These are phyloP conservation scores for Candida vartiovaarae DNA, from an alignment of 805 yeast genomes.

Conservation along the genomic window DNA sequence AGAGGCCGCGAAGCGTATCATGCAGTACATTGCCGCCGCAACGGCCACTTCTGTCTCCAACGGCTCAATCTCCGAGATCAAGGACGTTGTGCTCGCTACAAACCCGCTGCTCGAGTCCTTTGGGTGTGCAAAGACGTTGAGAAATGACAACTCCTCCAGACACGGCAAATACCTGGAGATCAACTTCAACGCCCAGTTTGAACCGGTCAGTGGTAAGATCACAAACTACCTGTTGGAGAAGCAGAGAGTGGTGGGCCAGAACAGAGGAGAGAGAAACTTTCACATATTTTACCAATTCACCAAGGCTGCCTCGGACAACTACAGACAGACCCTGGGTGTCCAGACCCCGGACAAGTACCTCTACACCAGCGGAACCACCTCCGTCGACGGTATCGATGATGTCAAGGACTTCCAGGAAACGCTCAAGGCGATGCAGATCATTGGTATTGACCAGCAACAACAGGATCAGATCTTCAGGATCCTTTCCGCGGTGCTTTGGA, in stretches of 20 bases:
- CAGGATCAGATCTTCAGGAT: slow-evolving; percentile 87
- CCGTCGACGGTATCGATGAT: slow-evolving; percentile 86
- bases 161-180: slow-evolving; percentile 94
- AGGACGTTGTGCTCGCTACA: slow-evolving; percentile 96
- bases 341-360: slow-evolving; percentile 91
- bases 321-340: slow-evolving; percentile 80
- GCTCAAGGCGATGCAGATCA: slow-evolving; percentile 74
- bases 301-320: slow-evolving; percentile 78
- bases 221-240: slow-evolving; percentile 92
- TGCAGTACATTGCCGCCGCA: slow-evolving; percentile 93
- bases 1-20: slow-evolving; percentile 95
- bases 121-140: slow-evolving; percentile 88
- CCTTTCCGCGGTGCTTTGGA: slow-evolving; percentile 84
- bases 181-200: slow-evolving; percentile 70
- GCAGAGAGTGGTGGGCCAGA: slow-evolving; percentile 95
- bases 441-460: slow-evolving; percentile 76
- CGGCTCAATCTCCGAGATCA: slow-evolving; percentile 73
- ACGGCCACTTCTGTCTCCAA: slow-evolving; percentile 61
- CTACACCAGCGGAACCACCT: slow-evolving; percentile 82
- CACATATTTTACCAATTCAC: slow-evolving; percentile 96
- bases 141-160: slow-evolving; percentile 85
- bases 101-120: slow-evolving; percentile 87
- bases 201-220: slow-evolving; percentile 92
- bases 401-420: slow-evolving; percentile 73
- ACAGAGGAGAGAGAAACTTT: slow-evolving; percentile 86